Percentiles rank a stretch among this genome's conserved stretches.
Conservation (phyloP, 2,329 filamentous ascomycete species). For the Exserohilum rostratum region DNA sequence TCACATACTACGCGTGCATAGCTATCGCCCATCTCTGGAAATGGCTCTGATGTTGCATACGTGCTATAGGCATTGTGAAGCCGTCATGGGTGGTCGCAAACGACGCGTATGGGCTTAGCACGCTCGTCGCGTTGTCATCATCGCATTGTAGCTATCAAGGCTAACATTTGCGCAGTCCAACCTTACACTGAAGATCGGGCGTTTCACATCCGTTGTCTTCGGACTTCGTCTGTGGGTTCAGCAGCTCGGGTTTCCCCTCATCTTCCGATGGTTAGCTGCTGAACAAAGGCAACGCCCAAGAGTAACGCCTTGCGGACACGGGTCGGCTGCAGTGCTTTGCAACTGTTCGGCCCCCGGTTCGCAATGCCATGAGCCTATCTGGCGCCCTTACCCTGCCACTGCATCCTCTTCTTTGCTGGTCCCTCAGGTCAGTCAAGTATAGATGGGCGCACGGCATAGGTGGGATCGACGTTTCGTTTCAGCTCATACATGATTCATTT, state of each 20-base stretch:
- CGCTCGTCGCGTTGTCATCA: neutral
- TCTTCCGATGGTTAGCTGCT: slow-evolving; percentile 38
- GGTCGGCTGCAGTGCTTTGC: slow-evolving; percentile 16
- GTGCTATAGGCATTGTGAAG: neutral
- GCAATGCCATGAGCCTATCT: slow-evolving; percentile 36
- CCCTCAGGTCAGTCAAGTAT: slow-evolving; percentile 20
- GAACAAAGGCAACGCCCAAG: slow-evolving; percentile 47
- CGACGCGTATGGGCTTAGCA: neutral
- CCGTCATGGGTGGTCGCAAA: neutral
- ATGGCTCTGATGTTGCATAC: too few relatives aligned
- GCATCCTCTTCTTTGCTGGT: slow-evolving; percentile 30
- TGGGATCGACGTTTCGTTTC: slow-evolving; percentile 45
- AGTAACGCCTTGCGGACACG: slow-evolving; percentile 24
- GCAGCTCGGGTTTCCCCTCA: slow-evolving; percentile 28
- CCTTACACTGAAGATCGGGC: slow-evolving; percentile 17
- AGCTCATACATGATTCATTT: slow-evolving; percentile 34
- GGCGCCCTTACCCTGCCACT: slow-evolving; percentile 37
- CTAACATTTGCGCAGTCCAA: neutral
- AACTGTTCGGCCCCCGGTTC: slow-evolving; percentile 14
- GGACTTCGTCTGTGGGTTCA: slow-evolving; percentile 41
- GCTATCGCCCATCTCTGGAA: neutral
- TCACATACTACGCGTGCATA: neutral
- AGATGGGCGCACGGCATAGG: slow-evolving; percentile 31
- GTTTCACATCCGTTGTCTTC: slow-evolving; percentile 30
- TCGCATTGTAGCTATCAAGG: neutral